phyloP scores from a whole-genome alignment of 768 basidiomycete genomes.

The Galerina sulciceps region DNA sequence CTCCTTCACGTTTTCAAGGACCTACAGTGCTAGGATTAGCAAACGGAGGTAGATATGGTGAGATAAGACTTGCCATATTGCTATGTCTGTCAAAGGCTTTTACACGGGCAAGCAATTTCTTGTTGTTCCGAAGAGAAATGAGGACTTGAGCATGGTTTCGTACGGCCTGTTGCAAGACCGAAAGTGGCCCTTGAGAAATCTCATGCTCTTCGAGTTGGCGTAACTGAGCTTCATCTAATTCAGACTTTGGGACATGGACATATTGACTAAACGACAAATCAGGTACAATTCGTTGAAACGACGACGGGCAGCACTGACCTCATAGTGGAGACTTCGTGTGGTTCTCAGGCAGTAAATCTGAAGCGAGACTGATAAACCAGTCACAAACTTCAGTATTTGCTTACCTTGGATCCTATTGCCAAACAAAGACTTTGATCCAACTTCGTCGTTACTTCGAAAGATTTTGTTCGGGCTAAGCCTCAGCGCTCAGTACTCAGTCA shows the following conservation, averaged over 20 bases:
- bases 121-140: slow-evolving; percentile 97
- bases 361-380: background rate
- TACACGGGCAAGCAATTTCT: slow-evolving; percentile 92
- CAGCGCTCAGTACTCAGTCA: too few species aligned
- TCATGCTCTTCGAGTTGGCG: slow-evolving; percentile 97
- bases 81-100: slow-evolving; percentile 99
- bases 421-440: slow-evolving; percentile 36
- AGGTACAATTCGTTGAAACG: slow-evolving; percentile 1
- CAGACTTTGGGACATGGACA: slow-evolving; percentile 94
- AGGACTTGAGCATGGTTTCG: slow-evolving; percentile 97
- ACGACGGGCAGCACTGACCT: slow-evolving; percentile 30
- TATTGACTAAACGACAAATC: slow-evolving; percentile 75
- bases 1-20: slow-evolving; percentile 98
- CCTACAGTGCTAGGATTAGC: slow-evolving; percentile 47
- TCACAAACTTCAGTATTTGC: slow-evolving; percentile 18
- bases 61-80: slow-evolving; percentile 79
- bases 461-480: too few species aligned
- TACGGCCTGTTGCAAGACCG: slow-evolving; percentile 95
- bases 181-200: slow-evolving; percentile 96
- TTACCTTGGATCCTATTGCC: slow-evolving; percentile 26
- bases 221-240: slow-evolving; percentile 95
- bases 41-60: slow-evolving; percentile 7
- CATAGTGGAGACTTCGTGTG: slow-evolving; percentile 28
- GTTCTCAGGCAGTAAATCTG: background rate
- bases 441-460: slow-evolving; percentile 1